Percentiles rank a stretch among this genome's conserved stretches.
Conservation (phyloP, 768 basidiomycete genomes). For the Leccinum sublutescens region DNA sequence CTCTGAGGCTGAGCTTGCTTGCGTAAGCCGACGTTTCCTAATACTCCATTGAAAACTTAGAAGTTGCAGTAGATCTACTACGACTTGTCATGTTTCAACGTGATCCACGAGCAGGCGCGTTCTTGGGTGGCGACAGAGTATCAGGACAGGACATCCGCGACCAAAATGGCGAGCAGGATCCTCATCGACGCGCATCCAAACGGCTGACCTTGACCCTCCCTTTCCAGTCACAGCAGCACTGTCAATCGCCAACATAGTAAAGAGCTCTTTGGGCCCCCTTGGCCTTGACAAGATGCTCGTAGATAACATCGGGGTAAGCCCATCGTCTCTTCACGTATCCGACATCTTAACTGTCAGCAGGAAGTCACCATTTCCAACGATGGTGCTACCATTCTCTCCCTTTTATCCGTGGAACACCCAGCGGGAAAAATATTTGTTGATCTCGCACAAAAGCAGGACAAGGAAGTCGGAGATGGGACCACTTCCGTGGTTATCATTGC, state of each 20-base stretch:
- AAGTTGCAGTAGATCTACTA: conserved; percentile 4
- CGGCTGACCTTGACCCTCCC: conserved; percentile 1
- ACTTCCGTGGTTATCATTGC: conserved; percentile 98
- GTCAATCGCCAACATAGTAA: conserved; percentile 96
- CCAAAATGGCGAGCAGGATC: conserved; percentile 75
- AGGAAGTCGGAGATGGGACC: conserved; percentile 98
- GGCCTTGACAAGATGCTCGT: conserved; percentile 98
- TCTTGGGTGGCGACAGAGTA: conserved; percentile 90
- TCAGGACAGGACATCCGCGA: conserved; percentile 95
- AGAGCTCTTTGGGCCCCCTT: conserved; percentile 92
- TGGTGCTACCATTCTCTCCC: conserved; percentile 95
- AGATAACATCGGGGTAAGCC: conserved; percentile 90
- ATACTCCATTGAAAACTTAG: neutral
- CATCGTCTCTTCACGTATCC: neutral
- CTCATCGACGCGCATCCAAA: neutral
- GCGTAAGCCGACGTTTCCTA: conserved; percentile 20
- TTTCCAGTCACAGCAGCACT: conserved; percentile 85
- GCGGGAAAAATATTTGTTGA: conserved; percentile 97
- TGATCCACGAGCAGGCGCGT: conserved; percentile 88
- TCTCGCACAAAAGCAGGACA: conserved; percentile 98
- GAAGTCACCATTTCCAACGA: conserved; percentile 99
- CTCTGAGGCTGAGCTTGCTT: neutral
- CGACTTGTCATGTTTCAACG: conserved; percentile 71
- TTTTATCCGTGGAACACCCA: conserved; percentile 93
- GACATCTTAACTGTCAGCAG: conserved; percentile 40